Conservation (phyloP, 176 grass and related monocot species). For the Zea mays region Zm-B73-REFERENCE-NAM-5.0 NC_050098.1:11619501-11620000, state of each 20-base stretch:
- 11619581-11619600: not conserved
- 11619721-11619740: not conserved
- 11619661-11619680: constrained; percentile 9
- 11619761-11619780: not conserved
- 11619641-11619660: not conserved
- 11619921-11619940: not conserved
- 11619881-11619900: not conserved
- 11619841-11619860: too few relatives aligned
- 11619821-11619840: too few relatives aligned
- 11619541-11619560: too few relatives aligned
- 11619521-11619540: constrained; percentile 76
- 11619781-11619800: not conserved
- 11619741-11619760: not conserved
- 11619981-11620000: constrained; percentile 1
- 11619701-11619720: not conserved
- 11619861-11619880: not conserved
- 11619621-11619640: not conserved
- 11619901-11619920: not conserved
- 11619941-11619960: not conserved
- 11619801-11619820: not conserved
- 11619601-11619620: constrained; percentile 16
- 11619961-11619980: not conserved
- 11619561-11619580: not conserved
- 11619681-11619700: constrained; percentile 9
- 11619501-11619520: constrained; percentile 64